phyloP scores from a whole-genome alignment of 2,329 filamentous ascomycete species.

The Venturiaceae sp. region DNA sequence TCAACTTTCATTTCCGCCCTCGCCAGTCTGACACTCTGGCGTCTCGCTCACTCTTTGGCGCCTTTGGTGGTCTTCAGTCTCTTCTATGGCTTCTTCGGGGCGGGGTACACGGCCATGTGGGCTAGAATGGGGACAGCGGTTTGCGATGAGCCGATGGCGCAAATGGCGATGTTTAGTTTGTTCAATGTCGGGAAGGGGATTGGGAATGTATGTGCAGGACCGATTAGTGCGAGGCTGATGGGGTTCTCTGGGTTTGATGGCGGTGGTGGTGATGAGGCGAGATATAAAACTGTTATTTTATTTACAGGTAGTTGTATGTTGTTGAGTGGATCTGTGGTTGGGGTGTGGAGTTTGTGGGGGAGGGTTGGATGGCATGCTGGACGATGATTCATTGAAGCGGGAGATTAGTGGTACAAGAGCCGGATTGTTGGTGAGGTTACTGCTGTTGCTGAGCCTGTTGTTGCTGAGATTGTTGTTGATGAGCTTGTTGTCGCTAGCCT shows the following conservation, averaged over 20 bases:
- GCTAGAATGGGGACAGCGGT: slow-evolving; percentile 2
- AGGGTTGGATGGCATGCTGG: neutral
- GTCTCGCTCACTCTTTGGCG: neutral
- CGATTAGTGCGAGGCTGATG: slow-evolving; percentile 1
- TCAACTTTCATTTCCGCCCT: slow-evolving; percentile 6
- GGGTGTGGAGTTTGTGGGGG: neutral
- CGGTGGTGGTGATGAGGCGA: neutral
- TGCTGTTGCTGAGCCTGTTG: too few relatives aligned
- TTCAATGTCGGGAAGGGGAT: slow-evolving; percentile 3
- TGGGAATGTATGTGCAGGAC: slow-evolving; percentile 5
- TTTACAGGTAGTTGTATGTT: neutral
- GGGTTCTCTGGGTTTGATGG: neutral
- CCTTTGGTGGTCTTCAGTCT: slow-evolving; percentile 3
- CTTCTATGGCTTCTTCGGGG: slow-evolving; percentile 8
- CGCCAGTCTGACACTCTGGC: neutral
- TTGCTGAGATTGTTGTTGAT: too few relatives aligned
- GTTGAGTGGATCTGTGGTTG: neutral
- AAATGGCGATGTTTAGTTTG: slow-evolving; percentile 1
- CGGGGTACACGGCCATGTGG: slow-evolving; percentile 7
- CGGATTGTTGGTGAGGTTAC: too few relatives aligned
- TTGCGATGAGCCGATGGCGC: slow-evolving; percentile 4
- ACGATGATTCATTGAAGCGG: neutral
- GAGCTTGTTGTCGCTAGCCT: too few relatives aligned
- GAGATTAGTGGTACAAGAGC: too few relatives aligned
- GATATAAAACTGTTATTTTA: neutral